Conservation (phyloP, 768 basidiomycete genomes). For the Lactarius sanguifluus region DNA sequence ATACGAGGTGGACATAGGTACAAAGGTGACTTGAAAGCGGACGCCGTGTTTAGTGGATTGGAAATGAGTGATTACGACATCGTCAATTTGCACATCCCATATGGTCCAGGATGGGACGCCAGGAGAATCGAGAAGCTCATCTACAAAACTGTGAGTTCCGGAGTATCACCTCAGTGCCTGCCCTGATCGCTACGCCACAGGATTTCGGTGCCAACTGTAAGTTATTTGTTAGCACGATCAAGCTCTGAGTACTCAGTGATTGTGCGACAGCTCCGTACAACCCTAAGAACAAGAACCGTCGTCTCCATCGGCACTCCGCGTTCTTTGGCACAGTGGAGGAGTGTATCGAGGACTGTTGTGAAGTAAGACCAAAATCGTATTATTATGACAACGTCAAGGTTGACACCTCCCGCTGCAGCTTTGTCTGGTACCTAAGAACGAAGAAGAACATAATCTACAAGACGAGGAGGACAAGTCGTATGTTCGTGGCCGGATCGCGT, state of each 20-base stretch:
- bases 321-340: constrained; percentile 61
- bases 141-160: constrained; percentile 50
- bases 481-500: constrained; percentile 41
- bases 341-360: constrained; percentile 61
- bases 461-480: constrained; percentile 53
- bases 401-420: constrained; percentile 37
- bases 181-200: constrained; percentile 33
- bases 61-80: constrained; percentile 62
- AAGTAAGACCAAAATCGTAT: constrained; percentile 38
- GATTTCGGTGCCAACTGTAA: constrained; percentile 54
- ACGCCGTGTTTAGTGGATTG: constrained; percentile 42
- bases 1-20: constrained; percentile 37
- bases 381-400: background rate
- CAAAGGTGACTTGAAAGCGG: constrained; percentile 57
- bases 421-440: constrained; percentile 55
- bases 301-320: constrained; percentile 61
- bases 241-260: background rate
- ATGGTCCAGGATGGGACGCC: constrained; percentile 60
- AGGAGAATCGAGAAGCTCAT: constrained; percentile 55
- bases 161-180: constrained; percentile 3
- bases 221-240: constrained; percentile 34
- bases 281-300: constrained; percentile 58
- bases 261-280: constrained; percentile 53
- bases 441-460: constrained; percentile 54
- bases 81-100: constrained; percentile 55